Conservation (phyloP, 176 grass and related monocot species). For the Microstegium vimineum region DNA sequence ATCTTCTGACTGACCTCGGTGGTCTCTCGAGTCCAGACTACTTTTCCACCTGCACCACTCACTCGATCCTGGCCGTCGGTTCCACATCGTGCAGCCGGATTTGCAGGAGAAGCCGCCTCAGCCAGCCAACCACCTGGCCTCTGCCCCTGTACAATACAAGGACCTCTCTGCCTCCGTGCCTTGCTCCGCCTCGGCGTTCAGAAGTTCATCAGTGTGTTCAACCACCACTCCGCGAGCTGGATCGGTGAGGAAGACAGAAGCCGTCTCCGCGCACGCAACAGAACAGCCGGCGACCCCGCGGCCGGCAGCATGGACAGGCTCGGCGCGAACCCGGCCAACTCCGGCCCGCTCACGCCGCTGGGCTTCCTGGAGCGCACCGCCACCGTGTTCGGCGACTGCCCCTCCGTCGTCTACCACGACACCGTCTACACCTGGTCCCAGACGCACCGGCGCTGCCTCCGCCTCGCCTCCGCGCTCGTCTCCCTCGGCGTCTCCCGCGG, state of each 20-base stretch:
- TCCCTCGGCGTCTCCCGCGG: slow-evolving; percentile 62
- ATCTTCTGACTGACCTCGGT: background rate
- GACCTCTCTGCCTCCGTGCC: background rate
- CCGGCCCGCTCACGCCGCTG: slow-evolving; percentile 56
- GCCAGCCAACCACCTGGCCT: background rate
- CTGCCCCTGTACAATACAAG: background rate
- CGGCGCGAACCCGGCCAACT: slow-evolving; percentile 46
- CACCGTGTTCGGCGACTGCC: slow-evolving; percentile 51
- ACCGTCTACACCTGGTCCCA: slow-evolving; percentile 75
- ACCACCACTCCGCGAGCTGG: background rate
- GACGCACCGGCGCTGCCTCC: slow-evolving; percentile 63
- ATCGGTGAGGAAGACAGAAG: background rate
- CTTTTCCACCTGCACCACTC: background rate
- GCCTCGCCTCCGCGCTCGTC: slow-evolving; percentile 78
- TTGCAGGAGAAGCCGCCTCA: background rate
- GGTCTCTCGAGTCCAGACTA: background rate
- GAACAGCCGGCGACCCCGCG: background rate
- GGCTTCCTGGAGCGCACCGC: slow-evolving; percentile 61
- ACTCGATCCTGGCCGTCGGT: background rate
- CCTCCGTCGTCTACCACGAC: slow-evolving; percentile 64
- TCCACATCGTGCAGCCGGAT: background rate
- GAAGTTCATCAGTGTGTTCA: too few species aligned
- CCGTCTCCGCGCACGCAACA: background rate
- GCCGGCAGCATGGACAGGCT: background rate
- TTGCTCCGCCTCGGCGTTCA: background rate